Evolutionary conservation across 2,329 filamentous ascomycete genomes (phyloP).

Genomic region (Trichoderma oligosporum): DNA sequence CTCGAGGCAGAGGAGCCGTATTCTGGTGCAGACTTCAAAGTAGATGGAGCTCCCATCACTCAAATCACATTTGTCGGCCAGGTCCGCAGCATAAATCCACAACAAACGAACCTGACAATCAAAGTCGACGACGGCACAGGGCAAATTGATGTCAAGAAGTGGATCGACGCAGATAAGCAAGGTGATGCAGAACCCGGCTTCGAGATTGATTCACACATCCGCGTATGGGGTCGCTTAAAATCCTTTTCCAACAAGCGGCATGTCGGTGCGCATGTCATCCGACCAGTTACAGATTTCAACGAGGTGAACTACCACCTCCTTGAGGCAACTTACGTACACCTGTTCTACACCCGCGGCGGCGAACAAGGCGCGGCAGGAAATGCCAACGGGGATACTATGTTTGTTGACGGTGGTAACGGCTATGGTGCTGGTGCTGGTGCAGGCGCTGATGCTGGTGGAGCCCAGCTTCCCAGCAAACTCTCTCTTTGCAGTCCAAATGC

Average conservation of each 20-base stretch:
- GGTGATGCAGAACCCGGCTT: conserved; percentile 51
- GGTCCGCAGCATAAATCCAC: conserved; percentile 79
- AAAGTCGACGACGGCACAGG: conserved; percentile 94
- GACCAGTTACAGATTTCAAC: conserved; percentile 78
- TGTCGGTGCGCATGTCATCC: conserved; percentile 75
- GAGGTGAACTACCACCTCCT: conserved; percentile 91
- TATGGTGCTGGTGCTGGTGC: conserved; percentile 35
- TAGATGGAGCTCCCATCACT: conserved; percentile 71
- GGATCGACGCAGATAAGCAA: conserved; percentile 64
- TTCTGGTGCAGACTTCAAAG: conserved; percentile 70
- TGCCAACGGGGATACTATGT: conserved; percentile 50
- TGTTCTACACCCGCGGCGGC: conserved; percentile 71
- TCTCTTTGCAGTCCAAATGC: conserved; percentile 53
- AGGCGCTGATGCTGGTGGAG: conserved; percentile 34
- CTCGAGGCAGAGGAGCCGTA: conserved; percentile 75
- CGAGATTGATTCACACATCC: conserved; percentile 72
- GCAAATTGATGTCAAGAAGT: conserved; percentile 84
- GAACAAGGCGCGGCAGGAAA: conserved; percentile 39
- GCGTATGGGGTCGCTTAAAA: conserved; percentile 81
- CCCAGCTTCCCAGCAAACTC: conserved; percentile 39
- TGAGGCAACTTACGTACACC: conserved; percentile 83
- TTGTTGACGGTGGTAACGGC: conserved; percentile 48
- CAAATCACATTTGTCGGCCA: conserved; percentile 82
- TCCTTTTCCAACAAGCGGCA: conserved; percentile 79
- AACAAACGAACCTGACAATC: conserved; percentile 89